Conservation (phyloP, 768 basidiomycete genomes). For the Trametes punicea region DNA sequence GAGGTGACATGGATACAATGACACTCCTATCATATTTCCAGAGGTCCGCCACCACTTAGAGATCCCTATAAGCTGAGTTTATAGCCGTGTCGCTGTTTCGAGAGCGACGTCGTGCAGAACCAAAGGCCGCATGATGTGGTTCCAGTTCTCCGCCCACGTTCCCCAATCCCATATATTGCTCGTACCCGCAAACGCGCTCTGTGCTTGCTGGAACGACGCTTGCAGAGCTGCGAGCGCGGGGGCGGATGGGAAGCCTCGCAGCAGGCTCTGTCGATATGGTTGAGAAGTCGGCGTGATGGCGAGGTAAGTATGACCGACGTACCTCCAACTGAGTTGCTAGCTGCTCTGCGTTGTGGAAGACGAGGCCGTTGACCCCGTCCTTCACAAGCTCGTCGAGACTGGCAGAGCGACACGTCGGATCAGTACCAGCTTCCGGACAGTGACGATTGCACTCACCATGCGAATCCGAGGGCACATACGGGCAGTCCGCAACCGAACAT, state of each 20-base stretch:
- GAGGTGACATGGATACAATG: too few relatives aligned
- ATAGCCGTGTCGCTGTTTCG: not conserved
- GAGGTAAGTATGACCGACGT: slow-evolving; percentile 20
- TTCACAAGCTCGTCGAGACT: slow-evolving; percentile 88
- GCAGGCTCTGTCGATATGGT: slow-evolving; percentile 41
- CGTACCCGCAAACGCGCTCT: not conserved
- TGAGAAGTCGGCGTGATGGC: not conserved
- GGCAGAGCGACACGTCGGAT: not conserved
- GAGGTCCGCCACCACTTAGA: too few relatives aligned
- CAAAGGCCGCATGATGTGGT: slow-evolving; percentile 58
- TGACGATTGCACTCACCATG: slow-evolving; percentile 54
- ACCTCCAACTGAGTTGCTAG: slow-evolving; percentile 75
- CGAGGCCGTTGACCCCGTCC: slow-evolving; percentile 77
- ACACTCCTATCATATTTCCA: not conserved
- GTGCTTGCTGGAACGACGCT: slow-evolving; percentile 39
- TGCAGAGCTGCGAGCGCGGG: slow-evolving; percentile 49
- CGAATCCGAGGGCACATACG: slow-evolving; percentile 85
- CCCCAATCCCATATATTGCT: slow-evolving; percentile 53
- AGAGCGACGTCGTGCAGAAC: slow-evolving; percentile 32
- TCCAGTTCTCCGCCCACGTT: slow-evolving; percentile 89
- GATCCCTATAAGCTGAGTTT: not conserved
- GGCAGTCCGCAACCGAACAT: slow-evolving; percentile 98
- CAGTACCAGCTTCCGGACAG: not conserved
- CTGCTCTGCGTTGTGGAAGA: slow-evolving; percentile 66
- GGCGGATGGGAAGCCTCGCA: slow-evolving; percentile 59